Base-by-base conservation (phyloP, 208 protist species). In the Trypanosomatidae sp. region DNA sequence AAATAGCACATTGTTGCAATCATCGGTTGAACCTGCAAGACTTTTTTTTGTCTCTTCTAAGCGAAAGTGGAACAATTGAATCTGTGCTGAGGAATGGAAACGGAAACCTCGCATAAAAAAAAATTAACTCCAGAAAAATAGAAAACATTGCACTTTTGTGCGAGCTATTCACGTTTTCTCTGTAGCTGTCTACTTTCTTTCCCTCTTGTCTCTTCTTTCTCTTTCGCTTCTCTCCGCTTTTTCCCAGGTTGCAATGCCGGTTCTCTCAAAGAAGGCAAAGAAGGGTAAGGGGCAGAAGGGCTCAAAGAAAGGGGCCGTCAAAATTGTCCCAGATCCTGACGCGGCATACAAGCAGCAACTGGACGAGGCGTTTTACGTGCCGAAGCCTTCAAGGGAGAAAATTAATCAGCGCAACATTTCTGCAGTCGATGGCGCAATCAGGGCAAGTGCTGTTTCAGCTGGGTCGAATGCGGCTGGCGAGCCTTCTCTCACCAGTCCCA, bases 311-410 rank as follows among this genome's bases (percentile, higher is more conserved):
- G 73, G 76, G 53, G 53, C 79, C 12, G 43, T 49, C 17, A 81
- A 81, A 46, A 30, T 75, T 2, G 49, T 80, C 1, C 75, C 75
- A 2, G 87, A 92, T 36, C 80, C 82, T 5, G 87, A 92, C 66
- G 76, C 74, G 15, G 68, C 59, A 25, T 92, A 86, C 62, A 71
- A 68, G 0, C 47, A 80, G 58, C 70, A 77, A 17, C 75, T 92
- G 25, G 76, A 90, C 46, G 82, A 82, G 36, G 69, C 56, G 0
- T 49, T 84, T 25, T 92, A 92, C 67, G 74, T 92, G 41, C 74
- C 84, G 3, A 86, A 86, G 62, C n/a, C 44, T 2, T 36, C 46
- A 4, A 66, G 79, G 8, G 53, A 33, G 12, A 69, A 66, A 19
- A 68, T 73, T 19, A 55, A 49, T 3, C n/a, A 76, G 10, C 22